Evolutionary conservation across 257 asterid genomes (phyloP).

Genomic region (Haberlea rhodopensis): DNA sequence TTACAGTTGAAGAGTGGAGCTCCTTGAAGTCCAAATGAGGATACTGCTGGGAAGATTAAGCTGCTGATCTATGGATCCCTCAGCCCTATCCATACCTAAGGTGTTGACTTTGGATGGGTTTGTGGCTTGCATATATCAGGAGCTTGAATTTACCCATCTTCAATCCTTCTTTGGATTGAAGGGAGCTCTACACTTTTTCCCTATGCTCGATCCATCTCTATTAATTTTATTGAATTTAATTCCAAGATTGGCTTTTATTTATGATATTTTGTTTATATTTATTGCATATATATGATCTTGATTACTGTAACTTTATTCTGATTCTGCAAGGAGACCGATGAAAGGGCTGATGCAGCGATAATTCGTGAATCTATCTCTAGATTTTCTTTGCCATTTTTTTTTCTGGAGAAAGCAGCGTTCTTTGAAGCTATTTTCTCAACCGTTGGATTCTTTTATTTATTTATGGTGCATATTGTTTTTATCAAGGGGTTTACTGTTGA

Average conservation of each 20-base stretch:
- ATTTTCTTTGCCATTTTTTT: conserved; percentile 24
- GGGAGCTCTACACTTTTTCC: conserved; percentile 67
- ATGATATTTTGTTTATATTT: too few relatives aligned
- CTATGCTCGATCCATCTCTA: too few relatives aligned
- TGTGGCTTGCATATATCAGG: conserved; percentile 61
- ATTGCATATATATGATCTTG: too few relatives aligned
- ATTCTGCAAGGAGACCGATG: not conserved
- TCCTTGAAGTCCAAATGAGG: conserved; percentile 28
- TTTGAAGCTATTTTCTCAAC: not conserved
- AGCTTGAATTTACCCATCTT: conserved; percentile 39
- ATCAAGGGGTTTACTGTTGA: too few relatives aligned
- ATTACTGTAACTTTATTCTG: not conserved
- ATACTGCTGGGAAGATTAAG: conserved; percentile 24
- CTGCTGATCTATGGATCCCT: conserved; percentile 64
- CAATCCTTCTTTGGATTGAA: conserved; percentile 56
- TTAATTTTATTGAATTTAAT: too few relatives aligned
- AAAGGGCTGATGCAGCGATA: not conserved
- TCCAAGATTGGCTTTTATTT: too few relatives aligned
- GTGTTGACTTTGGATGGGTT: conserved; percentile 30
- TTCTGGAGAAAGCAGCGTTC: conserved; percentile 16
- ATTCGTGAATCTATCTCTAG: not conserved
- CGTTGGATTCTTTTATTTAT: too few relatives aligned
- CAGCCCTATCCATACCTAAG: conserved; percentile 35
- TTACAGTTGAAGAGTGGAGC: conserved; percentile 6
- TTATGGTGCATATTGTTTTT: too few relatives aligned